phyloP scores from a whole-genome alignment of 2,329 filamentous ascomycete genomes.

The Parafenestella ontariensis region DNA sequence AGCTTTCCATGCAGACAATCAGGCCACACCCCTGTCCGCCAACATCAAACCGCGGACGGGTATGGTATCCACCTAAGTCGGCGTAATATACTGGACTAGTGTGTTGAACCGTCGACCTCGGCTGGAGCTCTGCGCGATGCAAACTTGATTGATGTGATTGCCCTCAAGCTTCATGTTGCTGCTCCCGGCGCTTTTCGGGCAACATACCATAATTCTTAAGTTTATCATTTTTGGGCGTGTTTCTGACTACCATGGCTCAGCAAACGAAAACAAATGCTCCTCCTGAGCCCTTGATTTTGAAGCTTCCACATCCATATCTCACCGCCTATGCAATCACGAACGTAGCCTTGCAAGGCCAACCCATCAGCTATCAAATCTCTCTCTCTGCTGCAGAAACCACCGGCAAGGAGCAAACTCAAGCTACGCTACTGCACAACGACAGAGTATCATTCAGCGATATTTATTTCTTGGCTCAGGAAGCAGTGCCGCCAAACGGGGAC shows the following conservation, averaged over 20 bases:
- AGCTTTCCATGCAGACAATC: constrained; percentile 15
- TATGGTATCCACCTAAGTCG: constrained; percentile 34
- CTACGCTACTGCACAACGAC: constrained; percentile 36
- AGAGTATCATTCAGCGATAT: constrained; percentile 40
- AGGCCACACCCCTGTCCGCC: constrained; percentile 8
- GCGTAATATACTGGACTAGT: constrained; percentile 23
- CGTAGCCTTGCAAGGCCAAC: constrained; percentile 26
- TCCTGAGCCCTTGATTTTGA: constrained; percentile 37
- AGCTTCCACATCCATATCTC: constrained; percentile 49
- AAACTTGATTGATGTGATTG: constrained; percentile 7
- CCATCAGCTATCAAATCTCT: constrained; percentile 27
- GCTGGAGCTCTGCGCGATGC: constrained; percentile 19
- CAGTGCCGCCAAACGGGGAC: constrained; percentile 36
- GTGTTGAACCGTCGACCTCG: constrained; percentile 32
- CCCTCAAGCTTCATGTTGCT: constrained; percentile 15
- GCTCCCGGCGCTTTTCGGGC: constrained; percentile 9
- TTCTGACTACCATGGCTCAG: constrained; percentile 27
- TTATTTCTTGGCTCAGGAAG: constrained; percentile 30
- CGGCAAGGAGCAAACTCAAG: constrained; percentile 30
- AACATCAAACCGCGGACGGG: constrained; percentile 6
- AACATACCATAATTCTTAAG: constrained; percentile 7
- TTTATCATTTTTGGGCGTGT: constrained; percentile 4
- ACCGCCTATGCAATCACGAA: constrained; percentile 43
- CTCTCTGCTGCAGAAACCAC: constrained; percentile 25
- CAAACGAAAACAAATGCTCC: constrained; percentile 17